Evolutionary conservation across 768 basidiomycete species (phyloP).

Genomic region (Lactarius evosmus): DNA sequence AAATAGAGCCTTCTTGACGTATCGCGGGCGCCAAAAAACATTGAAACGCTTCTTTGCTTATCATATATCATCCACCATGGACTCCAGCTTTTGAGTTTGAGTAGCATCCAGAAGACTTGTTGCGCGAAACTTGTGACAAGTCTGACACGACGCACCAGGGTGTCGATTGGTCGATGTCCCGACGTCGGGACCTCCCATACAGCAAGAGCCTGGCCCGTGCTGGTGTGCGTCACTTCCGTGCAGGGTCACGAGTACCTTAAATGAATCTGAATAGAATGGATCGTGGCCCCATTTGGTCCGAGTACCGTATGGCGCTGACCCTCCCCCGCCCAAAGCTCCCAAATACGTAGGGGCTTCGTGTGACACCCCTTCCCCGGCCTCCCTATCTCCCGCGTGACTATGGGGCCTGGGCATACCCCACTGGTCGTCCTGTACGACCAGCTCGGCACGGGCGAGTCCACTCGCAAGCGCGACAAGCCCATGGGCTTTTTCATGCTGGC

Average conservation of each 20-base stretch:
- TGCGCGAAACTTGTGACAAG: neutral
- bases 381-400: too few species aligned
- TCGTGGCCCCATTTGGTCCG: neutral
- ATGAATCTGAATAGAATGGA: too few species aligned
- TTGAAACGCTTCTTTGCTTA: neutral
- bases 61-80: neutral
- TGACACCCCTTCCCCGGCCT: too few species aligned
- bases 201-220: neutral
- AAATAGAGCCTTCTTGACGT: too few species aligned
- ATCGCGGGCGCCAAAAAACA: neutral
- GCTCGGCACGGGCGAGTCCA: constrained; percentile 51
- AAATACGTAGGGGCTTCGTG: too few species aligned
- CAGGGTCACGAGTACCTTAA: neutral
- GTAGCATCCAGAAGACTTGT: neutral
- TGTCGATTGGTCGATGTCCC: neutral
- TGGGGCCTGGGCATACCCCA: neutral
- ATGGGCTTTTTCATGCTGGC: constrained; percentile 50
- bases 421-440: constrained; percentile 37
- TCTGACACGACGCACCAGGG: neutral
- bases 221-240: neutral
- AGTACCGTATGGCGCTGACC: neutral
- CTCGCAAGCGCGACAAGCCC: constrained; percentile 51
- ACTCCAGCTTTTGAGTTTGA: neutral
- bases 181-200: neutral
- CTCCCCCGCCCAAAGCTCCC: too few species aligned